Base-by-base conservation (phyloP, 768 basidiomycete genomes). In the Xerocomus spinulosus region DNA sequence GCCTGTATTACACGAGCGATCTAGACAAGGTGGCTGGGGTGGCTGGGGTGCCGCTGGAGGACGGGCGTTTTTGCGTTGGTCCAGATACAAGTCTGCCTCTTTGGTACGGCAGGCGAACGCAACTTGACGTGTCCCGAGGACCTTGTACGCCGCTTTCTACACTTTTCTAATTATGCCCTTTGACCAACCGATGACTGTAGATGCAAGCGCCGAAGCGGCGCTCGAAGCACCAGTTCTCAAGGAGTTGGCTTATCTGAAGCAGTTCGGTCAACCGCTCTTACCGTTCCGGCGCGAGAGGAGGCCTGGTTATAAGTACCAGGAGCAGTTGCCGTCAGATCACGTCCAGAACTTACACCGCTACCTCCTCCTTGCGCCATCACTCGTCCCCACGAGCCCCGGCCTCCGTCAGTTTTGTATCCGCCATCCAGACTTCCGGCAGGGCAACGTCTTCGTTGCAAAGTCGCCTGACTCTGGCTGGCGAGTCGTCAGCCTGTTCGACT, bases 371-470 rank as follows among this genome's bases (percentile, higher is more conserved):
- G 36, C 42, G 9, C 25, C 35, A 1, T 38, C 29, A 21, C 48
- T 49, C 62, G 37, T 76, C 50, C 68, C 76, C 40, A 70, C 41
- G 50, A 45, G 77, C 62, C 54, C 63, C 0, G 48, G 68, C 57
- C 66, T 75, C 57, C 9, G 48, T 59, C 57, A 49, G 61, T 80
- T 79, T 68, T 49, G 70, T 61, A 77, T 80, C 66, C 76, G 76
- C 60, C 69, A 69, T 65, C 69, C 65, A n/a, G 67, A 69, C 52
- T 58, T 62, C 54, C 69, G 73, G 56, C 70, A 49, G 44, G 72
- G 58, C 68, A 79, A 80, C 10, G 10, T 38, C 36, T 23, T 38
- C 20, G 21, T 38, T 13, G 23, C n/a, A n/a, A n/a, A n/a, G n/a
- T n/a, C n/a, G n/a, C n/a, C n/a, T n/a, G n/a, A 8, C 37, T 23